Percentiles rank a stretch among this genome's conserved stretches.
Conservation (phyloP, 805 yeast species). For the Candida ovalis region DNA sequence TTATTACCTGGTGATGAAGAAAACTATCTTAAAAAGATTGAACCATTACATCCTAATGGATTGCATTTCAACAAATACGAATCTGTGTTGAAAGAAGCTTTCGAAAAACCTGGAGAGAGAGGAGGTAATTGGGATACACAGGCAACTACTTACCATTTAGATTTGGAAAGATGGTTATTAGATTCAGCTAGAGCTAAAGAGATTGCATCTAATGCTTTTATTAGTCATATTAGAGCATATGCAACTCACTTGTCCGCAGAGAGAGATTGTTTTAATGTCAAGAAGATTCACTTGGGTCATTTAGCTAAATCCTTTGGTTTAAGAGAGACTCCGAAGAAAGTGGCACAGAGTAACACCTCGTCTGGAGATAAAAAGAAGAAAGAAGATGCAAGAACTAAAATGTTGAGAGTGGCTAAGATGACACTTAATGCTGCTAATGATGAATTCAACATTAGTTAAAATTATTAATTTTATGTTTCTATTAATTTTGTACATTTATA, state of each 20-base stretch:
- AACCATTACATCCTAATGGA: conserved; percentile 46
- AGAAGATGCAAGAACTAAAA: conserved; percentile 66
- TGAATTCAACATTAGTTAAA: conserved; percentile 62
- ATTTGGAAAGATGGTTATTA: conserved; percentile 82
- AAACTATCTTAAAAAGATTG: conserved; percentile 64
- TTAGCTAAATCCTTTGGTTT: conserved; percentile 92
- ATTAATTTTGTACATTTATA: too few species aligned
- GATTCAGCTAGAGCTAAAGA: conserved; percentile 60
- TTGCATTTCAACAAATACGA: conserved; percentile 49
- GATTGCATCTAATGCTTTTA: conserved; percentile 75
- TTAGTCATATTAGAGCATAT: conserved; percentile 90
- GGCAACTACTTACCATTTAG: conserved; percentile 95
- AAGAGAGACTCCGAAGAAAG: conserved; percentile 87
- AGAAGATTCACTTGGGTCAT: conserved; percentile 87
- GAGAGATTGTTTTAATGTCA: conserved; percentile 75
- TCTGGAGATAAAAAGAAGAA: conserved; percentile 36
- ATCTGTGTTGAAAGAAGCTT: conserved; percentile 29
- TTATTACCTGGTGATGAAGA: conserved; percentile 89
- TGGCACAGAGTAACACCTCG: conserved; percentile 46
- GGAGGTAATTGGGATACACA: conserved; percentile 75
- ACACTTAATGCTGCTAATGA: conserved; percentile 59
- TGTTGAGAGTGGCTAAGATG: conserved; percentile 72
- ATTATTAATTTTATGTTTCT: background rate
- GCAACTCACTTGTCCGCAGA: conserved; percentile 89
- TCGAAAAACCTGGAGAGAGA: conserved; percentile 21